Percentiles rank a stretch among this genome's conserved stretches.
These are phyloP conservation scores for Aspergillus sp. DNA, from an alignment of 2,329 filamentous ascomycete species.

Conservation along the genomic window DNA sequence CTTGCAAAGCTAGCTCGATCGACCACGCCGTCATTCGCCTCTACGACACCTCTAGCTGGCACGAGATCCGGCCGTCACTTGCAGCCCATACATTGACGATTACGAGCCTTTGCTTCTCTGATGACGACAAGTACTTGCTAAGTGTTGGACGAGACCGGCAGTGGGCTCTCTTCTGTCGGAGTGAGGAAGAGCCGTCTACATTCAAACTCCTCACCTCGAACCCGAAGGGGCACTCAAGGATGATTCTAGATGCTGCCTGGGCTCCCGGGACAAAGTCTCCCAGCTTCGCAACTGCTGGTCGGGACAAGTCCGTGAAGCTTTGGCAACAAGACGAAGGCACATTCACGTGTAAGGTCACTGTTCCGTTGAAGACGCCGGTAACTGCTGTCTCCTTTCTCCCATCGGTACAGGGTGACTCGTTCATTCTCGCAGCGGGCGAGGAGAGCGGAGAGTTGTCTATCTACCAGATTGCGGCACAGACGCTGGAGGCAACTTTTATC, in stretches of 20 bases:
- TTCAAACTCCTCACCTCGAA: conserved; percentile 66
- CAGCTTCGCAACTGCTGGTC: conserved; percentile 80
- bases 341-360: conserved; percentile 55
- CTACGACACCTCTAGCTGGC: conserved; percentile 85
- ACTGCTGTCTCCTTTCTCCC: conserved; percentile 69
- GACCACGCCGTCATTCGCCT: conserved; percentile 93
- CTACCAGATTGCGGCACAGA: conserved; percentile 36
- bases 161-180: conserved; percentile 76
- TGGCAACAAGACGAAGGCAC: conserved; percentile 53
- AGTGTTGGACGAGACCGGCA: conserved; percentile 90
- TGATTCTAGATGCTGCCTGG: conserved; percentile 91
- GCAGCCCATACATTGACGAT: conserved; percentile 85
- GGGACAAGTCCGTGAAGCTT: conserved; percentile 80
- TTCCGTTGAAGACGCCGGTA: conserved; percentile 60
- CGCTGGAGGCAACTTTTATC: conserved; percentile 27
- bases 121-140: conserved; percentile 70
- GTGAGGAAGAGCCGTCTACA: conserved; percentile 30
- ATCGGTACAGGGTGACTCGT: conserved; percentile 22
- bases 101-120: conserved; percentile 76
- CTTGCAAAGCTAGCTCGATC: conserved; percentile 86
- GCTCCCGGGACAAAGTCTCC: conserved; percentile 51
- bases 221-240: conserved; percentile 82
- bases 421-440: conserved; percentile 47
- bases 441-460: conserved; percentile 48
- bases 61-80: conserved; percentile 79